These are phyloP conservation scores for Kluyveromyces siamensis DNA, from an alignment of 805 yeast species.

Conservation along the genomic window DNA sequence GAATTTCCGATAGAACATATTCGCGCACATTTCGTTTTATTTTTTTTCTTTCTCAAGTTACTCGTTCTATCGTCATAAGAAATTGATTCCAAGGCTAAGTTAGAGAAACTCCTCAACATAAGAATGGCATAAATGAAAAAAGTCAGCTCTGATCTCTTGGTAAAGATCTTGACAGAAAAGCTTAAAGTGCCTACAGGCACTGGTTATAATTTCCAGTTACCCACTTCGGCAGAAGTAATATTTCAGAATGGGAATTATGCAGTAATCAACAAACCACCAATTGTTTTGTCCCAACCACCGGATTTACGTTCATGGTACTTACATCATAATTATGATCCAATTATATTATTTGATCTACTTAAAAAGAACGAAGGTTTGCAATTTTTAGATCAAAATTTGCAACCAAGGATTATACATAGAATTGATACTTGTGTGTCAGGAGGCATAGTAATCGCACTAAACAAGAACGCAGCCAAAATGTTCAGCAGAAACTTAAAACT, in stretches of 20 bases:
- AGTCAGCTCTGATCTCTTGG: neutral
- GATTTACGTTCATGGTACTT: conserved; percentile 8
- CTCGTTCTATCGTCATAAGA: neutral
- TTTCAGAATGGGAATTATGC: conserved; percentile 16
- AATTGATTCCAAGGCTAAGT: neutral
- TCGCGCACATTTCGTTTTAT: neutral
- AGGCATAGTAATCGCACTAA: conserved; percentile 31
- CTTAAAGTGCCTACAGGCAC: neutral
- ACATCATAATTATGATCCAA: conserved; percentile 6
- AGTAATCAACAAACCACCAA: conserved; percentile 31
- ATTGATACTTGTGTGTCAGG: conserved; percentile 35
- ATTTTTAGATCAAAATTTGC: neutral
- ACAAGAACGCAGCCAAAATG: conserved; percentile 24
- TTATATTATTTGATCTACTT: conserved; percentile 15
- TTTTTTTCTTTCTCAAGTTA: no score
- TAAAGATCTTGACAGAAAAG: neutral
- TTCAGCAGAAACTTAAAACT: conserved; percentile 26
- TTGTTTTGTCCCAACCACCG: conserved; percentile 28
- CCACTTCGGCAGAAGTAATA: neutral
- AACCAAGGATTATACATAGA: conserved; percentile 28
- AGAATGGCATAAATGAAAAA: neutral
- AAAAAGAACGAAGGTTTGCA: conserved; percentile 3
- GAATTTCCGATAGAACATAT: no score
- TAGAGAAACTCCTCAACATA: neutral
- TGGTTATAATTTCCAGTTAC: neutral